These are phyloP conservation scores for Syzygium syzygioides DNA, from an alignment of 441 rosid genomes.

Conservation along the genomic window DNA sequence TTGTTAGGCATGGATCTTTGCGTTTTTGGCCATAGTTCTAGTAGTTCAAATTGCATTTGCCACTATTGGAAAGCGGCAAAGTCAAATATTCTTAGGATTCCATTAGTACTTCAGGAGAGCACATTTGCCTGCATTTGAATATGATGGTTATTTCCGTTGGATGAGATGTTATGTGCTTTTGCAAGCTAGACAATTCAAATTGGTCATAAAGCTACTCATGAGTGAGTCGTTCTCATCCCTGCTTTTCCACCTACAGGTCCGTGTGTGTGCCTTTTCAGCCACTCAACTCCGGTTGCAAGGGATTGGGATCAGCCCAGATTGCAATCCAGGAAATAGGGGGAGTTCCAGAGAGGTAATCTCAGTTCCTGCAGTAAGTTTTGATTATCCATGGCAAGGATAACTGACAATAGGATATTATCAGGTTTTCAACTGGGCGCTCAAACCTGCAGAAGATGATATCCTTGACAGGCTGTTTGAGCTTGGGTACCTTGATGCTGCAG, in stretches of 20 bases:
- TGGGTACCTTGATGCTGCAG: constrained; percentile 74
- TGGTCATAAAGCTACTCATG: background rate
- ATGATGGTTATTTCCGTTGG: background rate
- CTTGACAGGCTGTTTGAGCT: constrained; percentile 71
- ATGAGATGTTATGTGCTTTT: background rate
- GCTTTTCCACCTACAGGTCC: constrained; percentile 39
- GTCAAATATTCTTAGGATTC: background rate
- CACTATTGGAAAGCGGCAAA: background rate
- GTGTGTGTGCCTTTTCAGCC: constrained; percentile 85
- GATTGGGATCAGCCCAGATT: constrained; percentile 83
- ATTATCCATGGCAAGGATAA: background rate
- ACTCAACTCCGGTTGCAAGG: constrained; percentile 53
- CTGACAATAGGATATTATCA: background rate
- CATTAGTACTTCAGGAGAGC: background rate
- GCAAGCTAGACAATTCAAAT: background rate
- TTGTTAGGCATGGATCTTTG: background rate
- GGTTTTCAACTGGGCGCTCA: constrained; percentile 81
- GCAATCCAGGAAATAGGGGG: constrained; percentile 71
- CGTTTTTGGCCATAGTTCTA: background rate
- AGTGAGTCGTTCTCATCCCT: background rate
- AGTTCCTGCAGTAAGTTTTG: background rate
- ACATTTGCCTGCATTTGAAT: background rate
- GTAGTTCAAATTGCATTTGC: background rate
- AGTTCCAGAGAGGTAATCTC: constrained; percentile 58
- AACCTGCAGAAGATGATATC: constrained; percentile 75